These are phyloP conservation scores for Rosa lucieae DNA, from an alignment of 306 rosid genomes.

Conservation along the genomic window DNA sequence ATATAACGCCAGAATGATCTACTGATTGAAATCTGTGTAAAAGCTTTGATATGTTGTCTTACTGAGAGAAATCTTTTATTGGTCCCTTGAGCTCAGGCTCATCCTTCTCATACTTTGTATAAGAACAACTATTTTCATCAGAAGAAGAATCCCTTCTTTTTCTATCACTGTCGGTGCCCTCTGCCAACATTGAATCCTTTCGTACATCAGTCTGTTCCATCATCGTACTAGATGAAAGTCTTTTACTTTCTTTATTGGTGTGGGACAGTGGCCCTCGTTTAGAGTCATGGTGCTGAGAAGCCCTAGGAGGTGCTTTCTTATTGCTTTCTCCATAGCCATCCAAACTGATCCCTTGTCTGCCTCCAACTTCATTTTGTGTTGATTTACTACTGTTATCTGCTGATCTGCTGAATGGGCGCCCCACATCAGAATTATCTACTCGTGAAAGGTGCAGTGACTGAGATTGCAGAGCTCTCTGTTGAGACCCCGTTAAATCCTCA, in stretches of 20 bases:
- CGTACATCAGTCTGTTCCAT: slow-evolving; percentile 58
- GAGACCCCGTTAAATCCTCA: slow-evolving; percentile 64
- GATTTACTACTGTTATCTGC: slow-evolving; percentile 49
- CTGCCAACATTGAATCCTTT: slow-evolving; percentile 58
- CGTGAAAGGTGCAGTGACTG: slow-evolving; percentile 52
- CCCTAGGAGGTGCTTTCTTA: slow-evolving; percentile 50
- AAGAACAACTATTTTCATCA: slow-evolving; percentile 96
- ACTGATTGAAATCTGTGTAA: not conserved
- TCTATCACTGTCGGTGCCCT: slow-evolving; percentile 64
- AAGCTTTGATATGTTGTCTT: slow-evolving; percentile 39
- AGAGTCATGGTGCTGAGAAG: slow-evolving; percentile 47
- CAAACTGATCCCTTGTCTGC: slow-evolving; percentile 49
- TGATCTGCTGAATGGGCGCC: slow-evolving; percentile 41
- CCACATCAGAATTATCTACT: slow-evolving; percentile 55
- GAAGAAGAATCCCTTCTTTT: slow-evolving; percentile 96
- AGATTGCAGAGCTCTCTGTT: slow-evolving; percentile 49
- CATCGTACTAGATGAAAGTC: slow-evolving; percentile 46
- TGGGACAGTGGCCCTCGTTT: slow-evolving; percentile 48
- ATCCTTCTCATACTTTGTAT: slow-evolving; percentile 85
- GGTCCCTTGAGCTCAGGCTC: slow-evolving; percentile 89
- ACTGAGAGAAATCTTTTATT: slow-evolving; percentile 75
- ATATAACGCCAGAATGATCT: not conserved
- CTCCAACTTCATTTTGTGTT: slow-evolving; percentile 53
- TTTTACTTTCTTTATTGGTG: slow-evolving; percentile 56
- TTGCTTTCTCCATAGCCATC: slow-evolving; percentile 72